Conservation (phyloP, 139 green algal genomes). For the Parachlorella kessleri region DNA sequence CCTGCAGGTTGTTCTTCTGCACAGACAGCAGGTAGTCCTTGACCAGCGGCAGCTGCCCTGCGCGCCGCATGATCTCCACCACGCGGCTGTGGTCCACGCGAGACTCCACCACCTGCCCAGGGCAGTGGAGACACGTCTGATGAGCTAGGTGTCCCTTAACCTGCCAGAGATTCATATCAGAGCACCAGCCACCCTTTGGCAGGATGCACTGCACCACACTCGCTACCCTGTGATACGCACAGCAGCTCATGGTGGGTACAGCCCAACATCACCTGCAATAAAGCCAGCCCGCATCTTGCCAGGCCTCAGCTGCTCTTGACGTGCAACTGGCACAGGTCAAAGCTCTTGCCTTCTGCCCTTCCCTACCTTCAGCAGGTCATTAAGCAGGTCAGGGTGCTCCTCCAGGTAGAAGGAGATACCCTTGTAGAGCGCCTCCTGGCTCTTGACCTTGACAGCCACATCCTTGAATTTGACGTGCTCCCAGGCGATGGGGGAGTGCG, state of each 20-base stretch:
- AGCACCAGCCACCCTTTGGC: too few species aligned
- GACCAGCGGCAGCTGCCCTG: conserved; percentile 88
- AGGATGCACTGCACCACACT: too few species aligned
- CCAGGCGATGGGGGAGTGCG: conserved; percentile 92
- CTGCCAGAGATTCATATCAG: neutral
- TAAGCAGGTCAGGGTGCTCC: conserved; percentile 95
- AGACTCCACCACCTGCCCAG: conserved; percentile 77
- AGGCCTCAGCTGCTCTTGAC: neutral
- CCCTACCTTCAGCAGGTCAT: conserved; percentile 87
- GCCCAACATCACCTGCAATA: too few species aligned
- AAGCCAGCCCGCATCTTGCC: too few species aligned
- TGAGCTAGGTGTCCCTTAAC: neutral
- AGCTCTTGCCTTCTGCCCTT: too few species aligned
- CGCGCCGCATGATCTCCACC: conserved; percentile 91
- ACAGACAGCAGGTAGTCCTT: conserved; percentile 92
- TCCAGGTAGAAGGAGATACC: conserved; percentile 96
- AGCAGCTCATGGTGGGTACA: too few species aligned
- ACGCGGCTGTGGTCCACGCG: conserved; percentile 94
- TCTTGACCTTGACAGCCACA: conserved; percentile 48
- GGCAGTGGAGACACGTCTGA: neutral
- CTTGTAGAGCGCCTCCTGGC: conserved; percentile 92
- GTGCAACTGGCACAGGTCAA: neutral
- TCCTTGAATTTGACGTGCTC: conserved; percentile 98
- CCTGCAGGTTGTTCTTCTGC: conserved; percentile 49
- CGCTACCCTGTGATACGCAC: too few species aligned